phyloP scores from a whole-genome alignment of 805 yeast species.

The Lipomyces yamadae region DNA sequence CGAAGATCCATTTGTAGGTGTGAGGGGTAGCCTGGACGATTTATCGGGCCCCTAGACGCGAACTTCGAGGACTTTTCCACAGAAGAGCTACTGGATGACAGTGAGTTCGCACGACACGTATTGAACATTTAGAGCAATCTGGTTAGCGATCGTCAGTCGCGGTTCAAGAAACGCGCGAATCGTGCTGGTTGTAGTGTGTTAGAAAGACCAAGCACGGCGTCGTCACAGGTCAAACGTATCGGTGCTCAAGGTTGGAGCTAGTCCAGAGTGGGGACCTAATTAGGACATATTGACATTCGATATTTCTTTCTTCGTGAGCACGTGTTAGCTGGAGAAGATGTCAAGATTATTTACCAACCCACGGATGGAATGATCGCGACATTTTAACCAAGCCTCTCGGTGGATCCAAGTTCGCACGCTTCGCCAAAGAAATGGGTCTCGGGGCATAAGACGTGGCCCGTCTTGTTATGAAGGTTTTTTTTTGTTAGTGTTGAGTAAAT shows the following conservation, averaged over 20 bases:
- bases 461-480: no score
- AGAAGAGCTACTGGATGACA: constrained; percentile 7
- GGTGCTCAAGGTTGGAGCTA: constrained; percentile 8
- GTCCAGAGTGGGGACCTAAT: constrained; percentile 7
- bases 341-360: neutral
- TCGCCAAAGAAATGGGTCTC: neutral
- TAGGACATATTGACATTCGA: no score
- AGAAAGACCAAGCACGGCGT: neutral
- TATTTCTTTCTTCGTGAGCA: neutral
- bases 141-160: constrained; percentile 2
- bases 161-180: constrained; percentile 8
- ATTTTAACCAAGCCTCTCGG: neutral
- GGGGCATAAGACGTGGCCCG: neutral
- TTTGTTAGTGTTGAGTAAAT: no score
- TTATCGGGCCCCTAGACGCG: neutral
- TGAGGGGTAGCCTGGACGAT: constrained; percentile 3
- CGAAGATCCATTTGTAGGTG: constrained; percentile 5
- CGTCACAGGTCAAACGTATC: neutral
- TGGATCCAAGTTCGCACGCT: neutral
- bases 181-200: neutral
- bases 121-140: constrained; percentile 4
- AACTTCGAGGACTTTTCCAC: constrained; percentile 4
- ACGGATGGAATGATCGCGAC: neutral
- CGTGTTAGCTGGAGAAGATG: neutral
- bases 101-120: constrained; percentile 4